Conservation (phyloP, 805 yeast genomes). For the Candida alai region DNA sequence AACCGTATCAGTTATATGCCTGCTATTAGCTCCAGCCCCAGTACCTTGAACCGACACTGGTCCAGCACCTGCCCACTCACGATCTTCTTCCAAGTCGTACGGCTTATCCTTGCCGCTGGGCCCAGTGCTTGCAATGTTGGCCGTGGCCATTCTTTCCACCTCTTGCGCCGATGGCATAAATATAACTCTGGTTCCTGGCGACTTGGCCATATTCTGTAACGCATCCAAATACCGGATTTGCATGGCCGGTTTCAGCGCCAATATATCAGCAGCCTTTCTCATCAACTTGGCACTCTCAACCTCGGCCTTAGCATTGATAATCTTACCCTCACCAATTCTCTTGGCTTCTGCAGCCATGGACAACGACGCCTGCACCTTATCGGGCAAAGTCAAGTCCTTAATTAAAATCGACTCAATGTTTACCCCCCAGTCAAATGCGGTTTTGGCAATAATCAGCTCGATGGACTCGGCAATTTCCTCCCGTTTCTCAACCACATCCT, state of each 20-base stretch:
- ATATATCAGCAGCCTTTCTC: constrained; percentile 76
- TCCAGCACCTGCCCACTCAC: constrained; percentile 18
- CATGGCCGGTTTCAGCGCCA: constrained; percentile 73
- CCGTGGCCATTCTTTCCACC: constrained; percentile 36
- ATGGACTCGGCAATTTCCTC: constrained; percentile 68
- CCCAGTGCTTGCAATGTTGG: constrained; percentile 12
- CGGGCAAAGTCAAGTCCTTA: constrained; percentile 58
- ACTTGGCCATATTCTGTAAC: constrained; percentile 68
- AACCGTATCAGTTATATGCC: constrained; percentile 20
- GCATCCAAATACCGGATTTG: constrained; percentile 76
- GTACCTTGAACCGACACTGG: constrained; percentile 7
- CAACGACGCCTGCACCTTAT: constrained; percentile 53
- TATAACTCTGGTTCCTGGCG: constrained; percentile 62
- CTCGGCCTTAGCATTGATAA: constrained; percentile 71
- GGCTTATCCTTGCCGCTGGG: constrained; percentile 10
- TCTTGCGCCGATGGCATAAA: constrained; percentile 60
- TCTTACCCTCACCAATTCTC: constrained; percentile 73
- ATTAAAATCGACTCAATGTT: constrained; percentile 62
- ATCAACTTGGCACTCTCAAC: constrained; percentile 71
- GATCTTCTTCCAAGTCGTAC: constrained; percentile 20
- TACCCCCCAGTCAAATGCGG: constrained; percentile 71
- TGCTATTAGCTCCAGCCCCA: constrained; percentile 9
- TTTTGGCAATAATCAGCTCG: constrained; percentile 54
- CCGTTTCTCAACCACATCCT: constrained; percentile 69
- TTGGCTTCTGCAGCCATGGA: constrained; percentile 75